Conservation (phyloP, 768 basidiomycete genomes). For the Porphyrellus cyaneotinctus region DNA sequence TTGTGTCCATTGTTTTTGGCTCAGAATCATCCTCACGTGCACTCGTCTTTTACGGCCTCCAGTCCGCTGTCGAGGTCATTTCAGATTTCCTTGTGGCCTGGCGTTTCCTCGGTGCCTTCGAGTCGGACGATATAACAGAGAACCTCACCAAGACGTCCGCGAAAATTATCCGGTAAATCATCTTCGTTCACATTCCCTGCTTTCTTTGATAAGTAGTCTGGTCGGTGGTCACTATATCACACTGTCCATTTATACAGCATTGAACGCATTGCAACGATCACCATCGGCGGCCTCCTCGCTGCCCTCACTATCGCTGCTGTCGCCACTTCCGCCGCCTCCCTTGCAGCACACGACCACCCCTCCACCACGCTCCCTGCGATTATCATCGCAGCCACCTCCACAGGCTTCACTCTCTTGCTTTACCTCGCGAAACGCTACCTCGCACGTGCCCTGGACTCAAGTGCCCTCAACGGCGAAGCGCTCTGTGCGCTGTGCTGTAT, state of each 20-base stretch:
- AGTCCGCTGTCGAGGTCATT: slow-evolving; percentile 44
- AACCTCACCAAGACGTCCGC: not conserved
- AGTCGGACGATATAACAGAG: slow-evolving; percentile 32
- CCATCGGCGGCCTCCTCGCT: slow-evolving; percentile 37
- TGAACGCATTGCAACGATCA: slow-evolving; percentile 35
- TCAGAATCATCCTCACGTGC: slow-evolving; percentile 42
- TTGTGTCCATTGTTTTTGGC: slow-evolving; percentile 42
- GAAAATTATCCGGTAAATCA: slow-evolving; percentile 14
- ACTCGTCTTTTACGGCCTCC: slow-evolving; percentile 47
- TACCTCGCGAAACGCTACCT: slow-evolving; percentile 45
- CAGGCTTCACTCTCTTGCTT: slow-evolving; percentile 38
- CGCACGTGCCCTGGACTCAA: slow-evolving; percentile 42
- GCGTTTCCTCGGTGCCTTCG: slow-evolving; percentile 36
- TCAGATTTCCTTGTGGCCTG: slow-evolving; percentile 43
- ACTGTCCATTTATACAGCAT: slow-evolving; percentile 19
- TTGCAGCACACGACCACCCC: slow-evolving; percentile 36
- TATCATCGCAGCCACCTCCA: slow-evolving; percentile 40
- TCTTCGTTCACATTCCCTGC: not conserved
- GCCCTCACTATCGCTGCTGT: slow-evolving; percentile 37
- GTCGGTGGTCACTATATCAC: too few relatives aligned
- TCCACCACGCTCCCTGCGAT: slow-evolving; percentile 38
- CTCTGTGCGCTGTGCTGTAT: slow-evolving; percentile 42
- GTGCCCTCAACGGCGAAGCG: slow-evolving; percentile 42
- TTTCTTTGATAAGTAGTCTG: too few relatives aligned
- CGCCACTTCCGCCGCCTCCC: slow-evolving; percentile 33